Conservation (phyloP, 306 rosid genomes). For the Medicago ruthenica region DNA sequence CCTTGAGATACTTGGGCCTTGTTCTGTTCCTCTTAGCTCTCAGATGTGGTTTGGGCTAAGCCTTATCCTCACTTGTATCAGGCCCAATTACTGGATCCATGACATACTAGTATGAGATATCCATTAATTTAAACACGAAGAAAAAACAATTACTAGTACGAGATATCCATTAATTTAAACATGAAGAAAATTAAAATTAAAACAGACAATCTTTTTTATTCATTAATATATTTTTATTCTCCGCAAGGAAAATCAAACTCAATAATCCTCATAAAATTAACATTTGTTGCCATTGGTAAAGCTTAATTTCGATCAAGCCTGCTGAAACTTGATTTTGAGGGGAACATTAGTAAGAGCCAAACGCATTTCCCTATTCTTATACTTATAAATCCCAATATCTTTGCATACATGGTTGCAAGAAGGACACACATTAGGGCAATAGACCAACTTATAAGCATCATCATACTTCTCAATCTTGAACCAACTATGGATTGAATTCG, state of each 20-base stretch:
- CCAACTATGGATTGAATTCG: constrained; percentile 48
- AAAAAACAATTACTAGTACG: no score
- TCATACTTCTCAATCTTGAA: constrained; percentile 59
- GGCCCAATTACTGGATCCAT: no score
- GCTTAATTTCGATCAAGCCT: not conserved
- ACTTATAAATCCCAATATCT: constrained; percentile 12
- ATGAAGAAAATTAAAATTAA: not conserved
- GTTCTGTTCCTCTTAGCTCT: no score
- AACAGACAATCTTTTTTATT: not conserved
- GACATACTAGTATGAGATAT: no score
- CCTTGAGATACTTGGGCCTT: no score
- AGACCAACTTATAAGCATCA: constrained; percentile 50
- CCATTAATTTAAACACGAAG: no score
- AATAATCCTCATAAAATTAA: not conserved
- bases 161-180: no score
- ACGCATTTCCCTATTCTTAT: constrained; percentile 10
- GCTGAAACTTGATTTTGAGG: constrained; percentile 1
- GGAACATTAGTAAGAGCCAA: constrained; percentile 38
- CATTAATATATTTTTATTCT: not conserved
- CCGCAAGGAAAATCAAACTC: not conserved
- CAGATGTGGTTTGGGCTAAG: no score
- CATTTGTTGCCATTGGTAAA: not conserved
- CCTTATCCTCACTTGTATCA: no score
- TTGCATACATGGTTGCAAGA: constrained; percentile 27
- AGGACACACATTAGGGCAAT: constrained; percentile 59